Base-by-base conservation (phyloP, 345 rosid genomes). In the Ailanthus altissimus region DNA sequence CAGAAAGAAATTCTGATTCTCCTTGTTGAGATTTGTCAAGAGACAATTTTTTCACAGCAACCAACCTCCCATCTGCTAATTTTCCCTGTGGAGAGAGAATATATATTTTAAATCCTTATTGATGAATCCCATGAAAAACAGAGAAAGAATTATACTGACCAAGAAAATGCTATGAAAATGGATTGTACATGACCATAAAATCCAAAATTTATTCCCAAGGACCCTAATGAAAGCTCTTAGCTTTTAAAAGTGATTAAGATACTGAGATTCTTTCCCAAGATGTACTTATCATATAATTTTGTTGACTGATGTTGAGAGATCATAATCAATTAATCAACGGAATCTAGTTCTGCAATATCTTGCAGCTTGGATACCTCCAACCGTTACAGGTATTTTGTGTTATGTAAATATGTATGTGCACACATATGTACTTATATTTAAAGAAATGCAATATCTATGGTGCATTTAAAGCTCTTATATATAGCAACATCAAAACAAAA, bases 1-100 rank as follows among this genome's bases (percentile, higher is more conserved):
- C 91, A 18, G 95, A 77, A 14, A 89, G 86, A 75, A 91, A 91
- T 69, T 91, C 93, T 2, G 86, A 74, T 67, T 91, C 93, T 63
- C 93, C 95, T 80, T 91, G 93, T 36, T 85, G 87, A 28, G 95
- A 91, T 85, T 83, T 91, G 3, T 84, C 90, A 43, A 78, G 78
- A 12, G 88, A 81, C 74, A 88, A 78, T 56, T 73, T 79, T 68
- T 86, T 91, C 46, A 89, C 86, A 0, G 95, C 93, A 75, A 89
- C 82, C 77, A 86, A 23, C 65, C 81, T 82, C 36, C 87, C 95
- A 74, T 89, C 89, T 54, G 57, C 57, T 62, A 91, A 78, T 82
- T 84, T 91, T 40, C 94, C 94, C 91, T 91, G 32, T 59, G 6
- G 51, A 73, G 60, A 38, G 12, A 20, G 76, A 70, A 36, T 36